Evolutionary conservation across 257 asterid species (phyloP).

Genomic region (Nicotiana paniculata): DNA sequence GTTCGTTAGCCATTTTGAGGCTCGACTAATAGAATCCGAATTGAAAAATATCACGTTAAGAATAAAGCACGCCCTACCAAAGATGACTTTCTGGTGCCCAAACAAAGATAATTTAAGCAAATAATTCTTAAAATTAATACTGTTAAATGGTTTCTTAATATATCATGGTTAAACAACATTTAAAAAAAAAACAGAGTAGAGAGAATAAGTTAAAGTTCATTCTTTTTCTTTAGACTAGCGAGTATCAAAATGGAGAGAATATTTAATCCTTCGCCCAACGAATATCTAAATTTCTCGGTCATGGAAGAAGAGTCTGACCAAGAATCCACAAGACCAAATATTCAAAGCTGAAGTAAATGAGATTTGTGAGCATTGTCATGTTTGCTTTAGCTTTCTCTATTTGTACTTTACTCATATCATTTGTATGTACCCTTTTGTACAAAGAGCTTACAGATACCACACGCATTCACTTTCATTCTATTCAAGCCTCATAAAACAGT

Average conservation of each 20-base stretch:
- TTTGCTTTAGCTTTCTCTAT: not conserved
- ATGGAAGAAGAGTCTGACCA: not conserved
- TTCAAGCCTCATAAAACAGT: constrained; percentile 32
- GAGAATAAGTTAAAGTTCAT: too few relatives aligned
- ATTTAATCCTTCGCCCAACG: not conserved
- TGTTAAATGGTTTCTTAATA: too few relatives aligned
- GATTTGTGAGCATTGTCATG: not conserved
- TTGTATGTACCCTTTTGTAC: constrained; percentile 47
- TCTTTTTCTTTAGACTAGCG: not conserved
- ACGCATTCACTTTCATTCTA: constrained; percentile 26
- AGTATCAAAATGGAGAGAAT: not conserved
- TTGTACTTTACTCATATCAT: not conserved
- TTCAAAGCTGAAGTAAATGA: not conserved
- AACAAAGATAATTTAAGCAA: too few relatives aligned
- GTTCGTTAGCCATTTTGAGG: too few relatives aligned
- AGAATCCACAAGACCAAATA: not conserved
- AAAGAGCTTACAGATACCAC: constrained; percentile 22
- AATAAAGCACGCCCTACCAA: too few relatives aligned
- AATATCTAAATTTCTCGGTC: not conserved
- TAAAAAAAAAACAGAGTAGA: too few relatives aligned
- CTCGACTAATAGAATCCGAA: too few relatives aligned
- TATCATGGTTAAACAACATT: too few relatives aligned
- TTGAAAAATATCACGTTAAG: too few relatives aligned
- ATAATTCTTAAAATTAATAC: too few relatives aligned
- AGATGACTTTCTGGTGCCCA: too few relatives aligned